A percentile compares a stretch with the other conserved stretches of the same genome.
Evolutionary conservation across 805 yeast genomes (phyloP).

Genomic region (Pichia thaimueangensis): DNA sequence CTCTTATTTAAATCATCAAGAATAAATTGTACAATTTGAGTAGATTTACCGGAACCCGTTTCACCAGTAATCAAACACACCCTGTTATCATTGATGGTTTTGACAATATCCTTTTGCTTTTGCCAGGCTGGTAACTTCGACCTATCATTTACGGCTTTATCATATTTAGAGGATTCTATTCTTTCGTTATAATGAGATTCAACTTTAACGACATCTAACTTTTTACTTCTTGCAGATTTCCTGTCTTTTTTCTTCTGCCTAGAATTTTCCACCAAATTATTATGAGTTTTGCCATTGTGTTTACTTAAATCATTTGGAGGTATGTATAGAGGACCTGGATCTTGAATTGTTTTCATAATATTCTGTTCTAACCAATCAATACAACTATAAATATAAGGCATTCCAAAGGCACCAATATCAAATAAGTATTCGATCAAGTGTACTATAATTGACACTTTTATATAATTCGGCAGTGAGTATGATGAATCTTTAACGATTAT

Average conservation of each 20-base stretch:
- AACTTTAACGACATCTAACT: conserved; percentile 29
- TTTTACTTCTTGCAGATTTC: conserved; percentile 17
- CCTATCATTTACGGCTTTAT: conserved; percentile 38
- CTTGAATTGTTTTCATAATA: conserved; percentile 47
- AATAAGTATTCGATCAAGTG: conserved; percentile 40
- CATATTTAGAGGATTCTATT: conserved; percentile 17
- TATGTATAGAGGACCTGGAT: conserved; percentile 67
- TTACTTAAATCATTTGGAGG: conserved; percentile 9
- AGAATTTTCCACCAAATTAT: background rate
- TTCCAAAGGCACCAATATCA: conserved; percentile 50
- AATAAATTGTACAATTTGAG: conserved; percentile 88
- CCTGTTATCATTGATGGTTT: conserved; percentile 49
- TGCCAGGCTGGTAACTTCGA: conserved; percentile 78
- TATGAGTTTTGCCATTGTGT: background rate
- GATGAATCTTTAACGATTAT: conserved; percentile 36
- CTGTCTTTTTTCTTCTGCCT: background rate
- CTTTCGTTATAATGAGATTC: conserved; percentile 29
- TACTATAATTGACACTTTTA: conserved; percentile 50
- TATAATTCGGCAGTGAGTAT: conserved; percentile 60
- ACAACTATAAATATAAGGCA: conserved; percentile 59
- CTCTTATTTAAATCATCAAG: conserved; percentile 54
- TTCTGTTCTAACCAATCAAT: conserved; percentile 74
- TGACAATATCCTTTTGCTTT: conserved; percentile 49
- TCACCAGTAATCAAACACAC: conserved; percentile 88
- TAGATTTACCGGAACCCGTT: conserved; percentile 96